phyloP scores from a whole-genome alignment of 2,329 filamentous ascomycete species.

The Xylariaceae sp. region DNA sequence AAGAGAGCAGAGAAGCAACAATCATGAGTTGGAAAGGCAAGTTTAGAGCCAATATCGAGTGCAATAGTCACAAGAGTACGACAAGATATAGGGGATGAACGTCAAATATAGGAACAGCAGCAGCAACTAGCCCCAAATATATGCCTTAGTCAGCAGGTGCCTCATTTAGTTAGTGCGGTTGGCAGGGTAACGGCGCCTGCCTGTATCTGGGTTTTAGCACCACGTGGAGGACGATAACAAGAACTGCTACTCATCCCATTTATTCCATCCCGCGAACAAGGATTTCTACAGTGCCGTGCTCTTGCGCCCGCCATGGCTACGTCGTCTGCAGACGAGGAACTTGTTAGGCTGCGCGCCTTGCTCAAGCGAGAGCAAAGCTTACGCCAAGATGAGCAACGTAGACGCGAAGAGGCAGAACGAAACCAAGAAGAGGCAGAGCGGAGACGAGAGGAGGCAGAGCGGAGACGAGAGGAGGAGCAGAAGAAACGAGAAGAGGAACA shows the following conservation, averaged over 20 bases:
- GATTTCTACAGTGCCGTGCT: neutral
- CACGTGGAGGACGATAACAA: neutral
- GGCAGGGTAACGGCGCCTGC: neutral
- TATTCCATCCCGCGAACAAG: neutral
- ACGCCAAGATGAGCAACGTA: too few species aligned
- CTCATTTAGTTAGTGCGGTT: neutral
- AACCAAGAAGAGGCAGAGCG: neutral
- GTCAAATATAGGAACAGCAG: neutral
- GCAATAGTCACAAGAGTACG: neutral
- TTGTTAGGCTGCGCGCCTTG: neutral
- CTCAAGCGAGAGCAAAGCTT: neutral
- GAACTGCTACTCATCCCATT: neutral
- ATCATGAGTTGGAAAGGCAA: neutral
- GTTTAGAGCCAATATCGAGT: neutral
- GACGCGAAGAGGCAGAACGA: neutral
- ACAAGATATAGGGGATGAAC: neutral
- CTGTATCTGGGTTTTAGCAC: neutral
- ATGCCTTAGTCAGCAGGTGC: neutral
- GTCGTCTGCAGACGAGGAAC: neutral
- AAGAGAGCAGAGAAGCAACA: neutral
- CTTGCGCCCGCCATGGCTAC: neutral
- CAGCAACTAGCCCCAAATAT: neutral
- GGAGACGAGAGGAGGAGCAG: too few species aligned
- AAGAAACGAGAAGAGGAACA: too few species aligned
- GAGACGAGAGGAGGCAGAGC: too few species aligned